Conservation (phyloP, 495 filamentous ascomycete genomes). For the Talaromyces proteolyticus region DNA sequence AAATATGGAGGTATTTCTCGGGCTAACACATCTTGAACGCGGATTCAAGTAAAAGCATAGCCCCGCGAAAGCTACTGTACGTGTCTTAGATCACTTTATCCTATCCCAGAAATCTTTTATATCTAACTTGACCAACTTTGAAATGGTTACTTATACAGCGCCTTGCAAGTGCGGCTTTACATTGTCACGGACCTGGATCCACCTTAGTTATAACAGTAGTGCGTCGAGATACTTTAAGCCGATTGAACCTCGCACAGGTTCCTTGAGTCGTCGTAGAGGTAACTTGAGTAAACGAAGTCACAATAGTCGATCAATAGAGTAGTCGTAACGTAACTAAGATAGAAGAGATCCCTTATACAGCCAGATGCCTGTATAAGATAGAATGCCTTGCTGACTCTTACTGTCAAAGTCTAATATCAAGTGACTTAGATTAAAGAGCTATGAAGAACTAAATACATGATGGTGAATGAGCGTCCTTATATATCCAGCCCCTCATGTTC, state of each 20-base stretch:
- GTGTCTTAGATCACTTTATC: no score
- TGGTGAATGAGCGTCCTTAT: background rate
- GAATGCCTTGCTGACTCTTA: background rate
- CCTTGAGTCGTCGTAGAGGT: background rate
- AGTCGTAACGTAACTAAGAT: background rate
- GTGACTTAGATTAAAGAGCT: background rate
- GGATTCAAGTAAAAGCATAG: no score
- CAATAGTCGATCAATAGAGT: no score
- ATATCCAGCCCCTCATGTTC: background rate
- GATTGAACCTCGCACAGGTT: background rate
- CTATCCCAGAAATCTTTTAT: no score
- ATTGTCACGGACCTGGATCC: no score
- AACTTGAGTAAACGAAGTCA: background rate
- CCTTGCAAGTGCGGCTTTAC: no score
- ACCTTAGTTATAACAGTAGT: no score
- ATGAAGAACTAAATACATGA: background rate
- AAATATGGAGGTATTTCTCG: no score
- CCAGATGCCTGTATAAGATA: background rate
- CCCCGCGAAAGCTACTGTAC: no score
- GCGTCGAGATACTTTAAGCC: background rate
- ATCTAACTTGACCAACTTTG: no score
- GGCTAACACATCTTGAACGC: no score
- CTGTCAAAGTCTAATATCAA: background rate
- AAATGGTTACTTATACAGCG: no score
- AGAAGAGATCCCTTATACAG: background rate